Evolutionary conservation across 306 rosid genomes (phyloP).

Genomic region (Vigna nakashimae): DNA sequence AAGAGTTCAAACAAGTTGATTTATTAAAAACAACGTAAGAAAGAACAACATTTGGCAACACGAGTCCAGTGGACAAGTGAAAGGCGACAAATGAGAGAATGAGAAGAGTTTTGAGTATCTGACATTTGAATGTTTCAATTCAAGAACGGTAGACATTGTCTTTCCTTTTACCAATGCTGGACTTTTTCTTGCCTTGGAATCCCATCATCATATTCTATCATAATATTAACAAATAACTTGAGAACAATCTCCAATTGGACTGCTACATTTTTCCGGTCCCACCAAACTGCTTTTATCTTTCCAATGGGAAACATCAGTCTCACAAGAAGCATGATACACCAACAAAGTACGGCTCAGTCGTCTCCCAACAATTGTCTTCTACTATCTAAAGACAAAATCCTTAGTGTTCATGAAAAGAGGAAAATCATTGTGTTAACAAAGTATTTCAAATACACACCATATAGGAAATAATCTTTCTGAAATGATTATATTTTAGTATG

Average conservation of each 20-base stretch:
- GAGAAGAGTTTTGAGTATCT: slow-evolving; percentile 17
- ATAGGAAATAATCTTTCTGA: background rate
- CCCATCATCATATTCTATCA: background rate
- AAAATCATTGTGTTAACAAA: background rate
- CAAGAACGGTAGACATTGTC: slow-evolving; percentile 46
- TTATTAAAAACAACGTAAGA: slow-evolving; percentile 12
- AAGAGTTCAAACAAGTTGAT: slow-evolving; percentile 38
- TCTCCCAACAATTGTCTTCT: background rate
- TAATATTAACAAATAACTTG: background rate
- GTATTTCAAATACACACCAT: background rate
- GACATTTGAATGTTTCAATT: slow-evolving; percentile 43
- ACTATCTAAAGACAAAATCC: background rate
- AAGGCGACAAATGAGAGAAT: slow-evolving; percentile 53
- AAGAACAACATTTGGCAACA: slow-evolving; percentile 58
- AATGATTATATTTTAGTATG: background rate
- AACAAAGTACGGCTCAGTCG: background rate
- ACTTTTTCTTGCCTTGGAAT: slow-evolving; percentile 21
- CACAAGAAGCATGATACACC: background rate
- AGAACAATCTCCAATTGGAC: background rate
- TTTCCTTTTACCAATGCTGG: slow-evolving; percentile 41
- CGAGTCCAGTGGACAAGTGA: slow-evolving; percentile 44
- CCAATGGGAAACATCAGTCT: slow-evolving; percentile 14
- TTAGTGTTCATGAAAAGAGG: background rate
- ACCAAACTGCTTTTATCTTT: background rate
- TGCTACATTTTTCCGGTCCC: background rate